Base-by-base conservation (phyloP, 768 basidiomycete genomes). In the Collybia mongolica region DNA sequence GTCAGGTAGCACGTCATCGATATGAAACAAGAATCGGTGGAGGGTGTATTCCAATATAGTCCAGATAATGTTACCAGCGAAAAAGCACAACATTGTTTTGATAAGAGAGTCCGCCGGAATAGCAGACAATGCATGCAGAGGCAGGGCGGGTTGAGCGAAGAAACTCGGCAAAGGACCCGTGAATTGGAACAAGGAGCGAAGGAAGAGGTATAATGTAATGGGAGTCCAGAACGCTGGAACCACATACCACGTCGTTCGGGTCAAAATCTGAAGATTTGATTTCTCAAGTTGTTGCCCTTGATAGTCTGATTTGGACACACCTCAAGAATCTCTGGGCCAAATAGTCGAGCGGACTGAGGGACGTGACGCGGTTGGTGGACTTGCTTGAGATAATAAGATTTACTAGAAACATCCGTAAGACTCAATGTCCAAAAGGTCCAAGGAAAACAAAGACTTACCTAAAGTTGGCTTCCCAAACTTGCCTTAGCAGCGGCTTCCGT, bases 11-110 rank as follows among this genome's bases (percentile, higher is more conserved):
- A 77, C 68, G 7, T 83, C 76, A 63, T 99, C 97, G 59, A 99
- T 72, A 68, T 99, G 97, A 83, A 99, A 99, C 44, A 99, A 72
- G 82, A 98, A 98, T 37, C 97, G 87, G 69, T 99, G 97, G 61
- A 99, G 72, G 11, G 76, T 72, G 65, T 98, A 99, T 69, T 98
- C 97, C 66, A 97, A 70, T 51, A 97, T 65, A 0, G 97, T 98
- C 96, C 96, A 99, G 49, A 96, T 75, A 44, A 97, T 26, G 65
- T 92, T 94, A 5, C 97, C 97, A 37, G 83, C 44, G 52, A 93
- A 65, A 76, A 95, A 98, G 68, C 84, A 96, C 0, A 71, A 55
- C 17, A 79, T 47, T 0, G 84, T 77, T 58, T 88, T 83, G 8
- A 68, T 55, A 50, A 85, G 69, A 2, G 83, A 77, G 3, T 70